Conservation (phyloP, 2,329 filamentous ascomycete species). For the Cordyceps javanica region DNA sequence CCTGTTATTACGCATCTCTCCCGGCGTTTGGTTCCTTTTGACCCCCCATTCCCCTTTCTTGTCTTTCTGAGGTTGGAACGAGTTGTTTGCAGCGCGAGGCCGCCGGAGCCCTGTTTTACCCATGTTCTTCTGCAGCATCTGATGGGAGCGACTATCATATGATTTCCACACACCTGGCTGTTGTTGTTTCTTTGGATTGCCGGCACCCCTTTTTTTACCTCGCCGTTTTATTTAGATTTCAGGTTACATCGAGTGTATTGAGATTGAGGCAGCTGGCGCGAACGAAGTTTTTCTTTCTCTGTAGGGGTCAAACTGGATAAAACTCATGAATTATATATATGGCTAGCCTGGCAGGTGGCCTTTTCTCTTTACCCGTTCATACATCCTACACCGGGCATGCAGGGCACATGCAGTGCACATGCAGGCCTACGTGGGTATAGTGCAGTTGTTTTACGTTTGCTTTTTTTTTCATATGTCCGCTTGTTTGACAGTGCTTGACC, state of each 20-base stretch:
- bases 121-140: not conserved
- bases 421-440: not conserved
- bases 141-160: not conserved
- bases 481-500: no score
- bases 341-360: not conserved
- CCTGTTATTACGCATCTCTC: not conserved
- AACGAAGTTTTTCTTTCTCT: not conserved
- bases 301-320: not conserved
- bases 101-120: not conserved
- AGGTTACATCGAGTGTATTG: not conserved
- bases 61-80: not conserved
- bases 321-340: not conserved
- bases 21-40: not conserved
- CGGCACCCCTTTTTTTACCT: no score
- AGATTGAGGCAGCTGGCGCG: no score
- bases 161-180: not conserved
- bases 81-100: not conserved
- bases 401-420: no score
- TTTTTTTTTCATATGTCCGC: no score
- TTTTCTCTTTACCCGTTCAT: no score
- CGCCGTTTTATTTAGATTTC: not conserved
- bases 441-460: no score
- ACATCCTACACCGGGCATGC: no score
- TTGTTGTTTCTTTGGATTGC: no score
- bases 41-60: not conserved